Evolutionary conservation across 495 filamentous ascomycete genomes (phyloP), one percentile per base, ranked within the genome.

Genomic region (Annulohypoxylon bovei): DNA sequence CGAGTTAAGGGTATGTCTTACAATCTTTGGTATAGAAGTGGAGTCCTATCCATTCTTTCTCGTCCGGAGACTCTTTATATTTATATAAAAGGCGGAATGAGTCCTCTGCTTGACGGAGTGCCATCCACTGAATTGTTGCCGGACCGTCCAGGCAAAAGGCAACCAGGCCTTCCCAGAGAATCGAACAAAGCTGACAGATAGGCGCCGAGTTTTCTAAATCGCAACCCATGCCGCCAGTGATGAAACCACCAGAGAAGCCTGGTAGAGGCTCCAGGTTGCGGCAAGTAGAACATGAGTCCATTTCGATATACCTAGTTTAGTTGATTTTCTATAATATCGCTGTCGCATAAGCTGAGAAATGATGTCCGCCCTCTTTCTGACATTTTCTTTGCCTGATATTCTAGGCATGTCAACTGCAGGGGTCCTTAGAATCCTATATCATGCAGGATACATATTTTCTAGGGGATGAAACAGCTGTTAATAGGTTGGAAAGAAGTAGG

Each of bases 11-110:
- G 16, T 32, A 20, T 6, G 2, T 39, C 65, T 6, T 42, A 62
- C 65, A 56, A 12, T 47, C 37, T 35, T 55, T 68, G 8, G 65
- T 68, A n/a, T 68, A 68, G 50, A 68, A 68, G 25, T 68, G 57
- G 37, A 68, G 47, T 4, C 65, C 65, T 20, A 27, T 14, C 65
- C 65, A 68, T 11, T 20, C 37, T 30, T 56, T 46, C 3, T 61
- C 49, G 1, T 12, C 25, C 6, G 47, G 20, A 2, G 57, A 49
- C n/a, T 18, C 4, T 49, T 57, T 68, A 25, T 61, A 68, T 49
- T 57, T 68, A 18, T 61, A 68, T 14, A 62, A 39, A 6, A 68
- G 65, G 7, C 57, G 56, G 28, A 68, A 68, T 9, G 49, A 23
- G 18, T 30, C 39, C 7, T 47, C 65, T 1, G 35, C 37, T 49